A percentile compares a stretch with the other conserved stretches of the same genome.
These are phyloP conservation scores for Ajuga chamaepitys DNA, from an alignment of 257 asterid genomes.

Conservation along the genomic window DNA sequence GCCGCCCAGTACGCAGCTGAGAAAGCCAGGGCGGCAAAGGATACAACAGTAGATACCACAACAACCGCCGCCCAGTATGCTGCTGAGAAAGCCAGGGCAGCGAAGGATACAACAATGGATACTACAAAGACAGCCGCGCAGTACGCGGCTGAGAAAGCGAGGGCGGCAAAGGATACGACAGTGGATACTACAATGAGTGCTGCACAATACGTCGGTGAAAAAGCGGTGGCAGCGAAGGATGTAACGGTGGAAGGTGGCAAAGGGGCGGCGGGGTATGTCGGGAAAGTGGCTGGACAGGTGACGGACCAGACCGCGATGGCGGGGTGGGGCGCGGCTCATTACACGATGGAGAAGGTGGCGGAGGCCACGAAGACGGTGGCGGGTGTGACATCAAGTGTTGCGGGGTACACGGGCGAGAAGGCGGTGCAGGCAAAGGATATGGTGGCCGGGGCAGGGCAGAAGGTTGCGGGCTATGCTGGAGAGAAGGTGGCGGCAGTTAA, in stretches of 20 bases:
- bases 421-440: constrained; percentile 43
- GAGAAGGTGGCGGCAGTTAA: constrained; percentile 52
- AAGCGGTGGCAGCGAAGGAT: constrained; percentile 39
- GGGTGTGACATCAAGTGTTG: constrained; percentile 39
- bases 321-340: constrained; percentile 78
- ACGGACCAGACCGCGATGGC: constrained; percentile 59
- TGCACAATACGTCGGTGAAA: constrained; percentile 32
- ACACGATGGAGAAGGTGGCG: constrained; percentile 48
- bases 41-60: constrained; percentile 24
- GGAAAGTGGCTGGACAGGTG: constrained; percentile 40
- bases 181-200: constrained; percentile 24
- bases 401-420: constrained; percentile 43
- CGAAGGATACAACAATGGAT: constrained; percentile 8
- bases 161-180: constrained; percentile 10
- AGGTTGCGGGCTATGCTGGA: constrained; percentile 28
- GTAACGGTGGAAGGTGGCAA: constrained; percentile 40
- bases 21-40: constrained; percentile 32
- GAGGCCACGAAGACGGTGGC: constrained; percentile 58
- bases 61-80: constrained; percentile 16
- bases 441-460: constrained; percentile 62
- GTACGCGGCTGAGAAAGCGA: constrained; percentile 14
- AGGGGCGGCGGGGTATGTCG: constrained; percentile 45
- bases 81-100: constrained; percentile 18
- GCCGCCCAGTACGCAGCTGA: constrained; percentile 32
- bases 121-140: constrained; percentile 19